Conservation (phyloP, 495 filamentous ascomycete genomes). For the Bacidia rubella region DNA sequence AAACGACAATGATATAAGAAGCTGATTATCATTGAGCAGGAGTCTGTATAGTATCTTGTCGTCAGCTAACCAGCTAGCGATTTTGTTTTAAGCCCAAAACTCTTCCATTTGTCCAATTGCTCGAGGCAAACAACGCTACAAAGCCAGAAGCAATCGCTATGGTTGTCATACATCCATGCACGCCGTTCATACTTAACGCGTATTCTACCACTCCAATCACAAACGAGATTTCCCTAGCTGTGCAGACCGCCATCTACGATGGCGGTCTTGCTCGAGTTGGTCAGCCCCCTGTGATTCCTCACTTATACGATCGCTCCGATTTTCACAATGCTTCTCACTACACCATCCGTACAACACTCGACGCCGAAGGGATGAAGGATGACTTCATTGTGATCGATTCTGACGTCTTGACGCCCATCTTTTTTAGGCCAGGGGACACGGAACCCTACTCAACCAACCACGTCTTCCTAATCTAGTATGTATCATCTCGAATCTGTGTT, state of each 20-base stretch:
- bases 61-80: no score
- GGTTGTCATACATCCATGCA: neutral
- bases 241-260: conserved; percentile 6
- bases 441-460: neutral
- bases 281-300: neutral
- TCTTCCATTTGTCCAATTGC: no score
- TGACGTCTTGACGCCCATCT: neutral
- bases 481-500: no score
- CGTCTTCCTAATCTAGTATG: neutral
- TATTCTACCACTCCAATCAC: conserved; percentile 7
- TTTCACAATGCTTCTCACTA: conserved; percentile 7
- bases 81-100: no score
- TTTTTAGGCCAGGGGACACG: no score
- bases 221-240: neutral
- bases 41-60: no score
- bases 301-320: conserved; percentile 2
- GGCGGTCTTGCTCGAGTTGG: conserved; percentile 3
- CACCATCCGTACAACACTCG: conserved; percentile 2
- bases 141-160: neutral
- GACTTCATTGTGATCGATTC: conserved; percentile 4
- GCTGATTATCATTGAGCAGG: no score
- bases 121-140: no score
- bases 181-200: neutral
- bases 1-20: no score
- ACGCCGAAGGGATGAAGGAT: conserved; percentile 3